phyloP scores from a whole-genome alignment of 495 filamentous ascomycete genomes.

The Amniculicola lignicola region DNA sequence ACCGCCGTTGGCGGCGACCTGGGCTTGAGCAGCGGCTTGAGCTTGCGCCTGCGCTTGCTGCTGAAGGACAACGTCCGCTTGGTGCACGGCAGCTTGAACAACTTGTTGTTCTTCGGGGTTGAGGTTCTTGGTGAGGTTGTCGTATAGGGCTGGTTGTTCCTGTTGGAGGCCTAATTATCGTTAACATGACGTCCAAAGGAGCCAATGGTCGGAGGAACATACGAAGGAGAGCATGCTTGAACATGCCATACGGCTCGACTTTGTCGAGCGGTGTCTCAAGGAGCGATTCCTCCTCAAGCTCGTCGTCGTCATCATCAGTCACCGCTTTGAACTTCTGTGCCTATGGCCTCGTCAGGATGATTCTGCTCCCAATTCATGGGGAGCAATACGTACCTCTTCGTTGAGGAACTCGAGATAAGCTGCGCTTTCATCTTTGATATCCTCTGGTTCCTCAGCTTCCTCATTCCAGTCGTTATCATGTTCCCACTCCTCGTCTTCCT shows the following conservation, averaged over 20 bases:
- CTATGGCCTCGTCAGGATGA: constrained; percentile 45
- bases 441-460: constrained; percentile 58
- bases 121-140: constrained; percentile 72
- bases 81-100: constrained; percentile 73
- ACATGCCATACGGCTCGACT: constrained; percentile 86
- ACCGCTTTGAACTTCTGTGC: constrained; percentile 75
- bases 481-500: constrained; percentile 72
- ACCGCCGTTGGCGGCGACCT: not conserved
- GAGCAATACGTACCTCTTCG: constrained; percentile 61
- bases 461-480: constrained; percentile 63
- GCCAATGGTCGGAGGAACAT: constrained; percentile 39
- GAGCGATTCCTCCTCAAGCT: constrained; percentile 85
- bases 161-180: constrained; percentile 69
- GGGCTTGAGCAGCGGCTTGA: constrained; percentile 2
- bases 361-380: not conserved
- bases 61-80: constrained; percentile 64
- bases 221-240: constrained; percentile 79
- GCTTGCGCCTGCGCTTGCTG: constrained; percentile 22
- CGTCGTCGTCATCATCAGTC: constrained; percentile 77
- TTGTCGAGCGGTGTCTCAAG: constrained; percentile 93
- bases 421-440: constrained; percentile 81
- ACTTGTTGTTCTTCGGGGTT: constrained; percentile 76
- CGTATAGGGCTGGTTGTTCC: constrained; percentile 86
- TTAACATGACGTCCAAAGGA: constrained; percentile 27
- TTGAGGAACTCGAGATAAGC: constrained; percentile 96